Conservation (phyloP, 2,329 filamentous ascomycete species). For the Alternaria postmessia region DNA sequence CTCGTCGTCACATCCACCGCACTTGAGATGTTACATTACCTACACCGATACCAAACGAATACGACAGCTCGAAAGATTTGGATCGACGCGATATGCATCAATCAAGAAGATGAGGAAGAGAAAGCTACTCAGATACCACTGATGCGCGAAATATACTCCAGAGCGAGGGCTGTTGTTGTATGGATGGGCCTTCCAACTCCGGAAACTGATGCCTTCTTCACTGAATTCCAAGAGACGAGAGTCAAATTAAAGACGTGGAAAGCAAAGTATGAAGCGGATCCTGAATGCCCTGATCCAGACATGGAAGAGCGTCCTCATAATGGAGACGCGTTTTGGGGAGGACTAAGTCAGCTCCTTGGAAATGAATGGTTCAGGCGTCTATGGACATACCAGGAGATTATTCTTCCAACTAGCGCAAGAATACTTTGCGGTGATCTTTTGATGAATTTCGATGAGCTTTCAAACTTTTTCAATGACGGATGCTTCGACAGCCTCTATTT, state of each 20-base stretch:
- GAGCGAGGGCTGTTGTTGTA: background rate
- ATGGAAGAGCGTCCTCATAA: background rate
- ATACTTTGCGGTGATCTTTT: rapidly evolving
- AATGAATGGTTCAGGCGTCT: background rate
- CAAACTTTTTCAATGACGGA: background rate
- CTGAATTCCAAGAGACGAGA: background rate
- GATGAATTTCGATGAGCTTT: rapidly evolving
- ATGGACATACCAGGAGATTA: background rate
- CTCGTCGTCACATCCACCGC: background rate
- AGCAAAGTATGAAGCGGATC: background rate
- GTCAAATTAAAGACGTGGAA: background rate
- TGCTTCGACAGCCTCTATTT: too few relatives aligned
- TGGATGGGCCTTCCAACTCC: background rate
- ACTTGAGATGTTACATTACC: background rate
- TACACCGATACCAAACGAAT: rapidly evolving
- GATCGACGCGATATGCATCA: background rate
- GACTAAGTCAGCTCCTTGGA: background rate
- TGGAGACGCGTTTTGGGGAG: rapidly evolving
- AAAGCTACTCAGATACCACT: background rate
- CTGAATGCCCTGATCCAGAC: background rate
- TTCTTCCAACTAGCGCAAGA: background rate
- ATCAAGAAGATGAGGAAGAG: background rate
- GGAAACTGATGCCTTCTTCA: background rate
- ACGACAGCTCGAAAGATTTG: background rate
- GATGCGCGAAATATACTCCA: background rate